phyloP scores from a whole-genome alignment of 257 asterid species.

The Jacaranda mimosifolia region DNA sequence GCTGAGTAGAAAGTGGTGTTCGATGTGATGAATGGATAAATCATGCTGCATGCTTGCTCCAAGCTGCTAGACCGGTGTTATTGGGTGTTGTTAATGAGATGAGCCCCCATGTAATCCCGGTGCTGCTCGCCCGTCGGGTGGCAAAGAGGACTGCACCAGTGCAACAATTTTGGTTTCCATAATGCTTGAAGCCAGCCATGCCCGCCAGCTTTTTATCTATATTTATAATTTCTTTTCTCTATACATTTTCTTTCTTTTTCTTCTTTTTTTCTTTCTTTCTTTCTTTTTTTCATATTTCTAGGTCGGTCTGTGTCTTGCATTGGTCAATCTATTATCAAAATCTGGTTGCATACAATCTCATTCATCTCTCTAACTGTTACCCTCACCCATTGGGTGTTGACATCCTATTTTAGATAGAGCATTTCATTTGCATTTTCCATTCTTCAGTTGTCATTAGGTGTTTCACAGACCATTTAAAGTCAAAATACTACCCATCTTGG shows the following conservation, averaged over 20 bases:
- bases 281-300: conserved; percentile 12
- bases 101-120: conserved; percentile 35
- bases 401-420: conserved; percentile 34
- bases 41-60: conserved; percentile 28
- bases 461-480: conserved; percentile 21
- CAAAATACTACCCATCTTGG: conserved; percentile 41
- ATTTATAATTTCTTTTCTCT: conserved; percentile 27
- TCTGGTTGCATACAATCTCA: conserved; percentile 57
- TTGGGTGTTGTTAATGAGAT: conserved; percentile 31
- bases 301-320: conserved; percentile 52
- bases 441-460: conserved; percentile 31
- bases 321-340: conserved; percentile 44
- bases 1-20: conserved; percentile 26
- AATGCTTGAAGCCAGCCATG: conserved; percentile 27
- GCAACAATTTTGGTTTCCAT: conserved; percentile 38
- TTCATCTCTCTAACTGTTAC: conserved; percentile 42
- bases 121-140: conserved; percentile 47
- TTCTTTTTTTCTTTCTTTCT: not conserved
- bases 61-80: conserved; percentile 28
- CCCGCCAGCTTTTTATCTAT: conserved; percentile 32
- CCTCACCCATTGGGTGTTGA: conserved; percentile 28
- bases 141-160: conserved; percentile 25
- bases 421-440: conserved; percentile 39
- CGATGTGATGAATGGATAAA: conserved; percentile 33
- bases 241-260: conserved; percentile 24